Conservation (phyloP, 305 asterid species). For the Rubia tinctorum region DNA sequence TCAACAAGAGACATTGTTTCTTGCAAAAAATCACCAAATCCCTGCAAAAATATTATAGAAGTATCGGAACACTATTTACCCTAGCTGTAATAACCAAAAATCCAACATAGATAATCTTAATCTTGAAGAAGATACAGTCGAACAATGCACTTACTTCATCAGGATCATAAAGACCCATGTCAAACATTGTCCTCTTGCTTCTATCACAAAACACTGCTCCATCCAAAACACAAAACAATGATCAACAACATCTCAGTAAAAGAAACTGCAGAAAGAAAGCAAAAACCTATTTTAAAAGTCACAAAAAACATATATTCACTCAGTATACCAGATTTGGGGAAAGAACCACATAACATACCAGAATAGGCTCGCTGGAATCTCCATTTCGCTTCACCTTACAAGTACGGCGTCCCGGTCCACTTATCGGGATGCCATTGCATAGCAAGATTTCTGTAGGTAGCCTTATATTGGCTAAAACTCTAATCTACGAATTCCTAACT, state of each 20-base stretch:
- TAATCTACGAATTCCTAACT: no score
- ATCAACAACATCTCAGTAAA: not conserved
- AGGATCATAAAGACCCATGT: constrained; percentile 58
- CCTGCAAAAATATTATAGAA: not conserved
- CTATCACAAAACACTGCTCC: constrained; percentile 63
- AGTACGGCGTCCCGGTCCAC: constrained; percentile 54
- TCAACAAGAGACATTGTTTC: constrained; percentile 71
- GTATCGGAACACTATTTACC: not conserved
- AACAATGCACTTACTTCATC: constrained; percentile 42
- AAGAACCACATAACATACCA: constrained; percentile 29
- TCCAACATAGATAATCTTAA: not conserved
- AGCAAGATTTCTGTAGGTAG: constrained; percentile 34
- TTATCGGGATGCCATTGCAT: constrained; percentile 97
- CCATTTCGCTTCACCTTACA: constrained; percentile 58
- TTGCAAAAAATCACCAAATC: constrained; percentile 55
- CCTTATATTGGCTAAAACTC: no score
- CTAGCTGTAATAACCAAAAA: not conserved
- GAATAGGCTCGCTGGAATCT: constrained; percentile 88
- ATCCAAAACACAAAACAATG: constrained; percentile 11
- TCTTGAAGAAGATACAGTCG: not conserved
- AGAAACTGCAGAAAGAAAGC: not conserved
- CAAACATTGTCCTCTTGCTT: constrained; percentile 63
- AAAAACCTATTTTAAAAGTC: no score
- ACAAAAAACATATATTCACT: no score
- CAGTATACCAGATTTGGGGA: no score